Percentiles rank a stretch among this genome's conserved stretches.
These are phyloP conservation scores for Puccinia novopanici DNA, from an alignment of 1,284 basidiomycete genomes.

Conservation along the genomic window DNA sequence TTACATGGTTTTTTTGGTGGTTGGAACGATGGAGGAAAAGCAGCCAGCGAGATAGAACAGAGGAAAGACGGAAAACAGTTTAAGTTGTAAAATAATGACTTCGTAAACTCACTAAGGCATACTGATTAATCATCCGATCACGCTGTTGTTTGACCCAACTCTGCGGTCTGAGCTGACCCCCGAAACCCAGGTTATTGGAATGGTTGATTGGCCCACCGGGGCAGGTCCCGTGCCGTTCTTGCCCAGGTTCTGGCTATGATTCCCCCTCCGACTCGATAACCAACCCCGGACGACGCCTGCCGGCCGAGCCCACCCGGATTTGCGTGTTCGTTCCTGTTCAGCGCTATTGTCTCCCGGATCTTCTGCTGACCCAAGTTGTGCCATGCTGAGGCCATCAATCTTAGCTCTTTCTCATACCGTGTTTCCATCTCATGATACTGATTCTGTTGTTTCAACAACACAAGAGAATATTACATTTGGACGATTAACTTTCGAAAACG, in stretches of 20 bases:
- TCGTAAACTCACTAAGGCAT: constrained; percentile 40
- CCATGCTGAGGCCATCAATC: constrained; percentile 47
- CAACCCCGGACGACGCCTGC: constrained; percentile 10
- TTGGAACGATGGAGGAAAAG: background rate
- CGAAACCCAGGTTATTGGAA: constrained; percentile 15
- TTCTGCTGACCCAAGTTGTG: constrained; percentile 47
- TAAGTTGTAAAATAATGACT: background rate
- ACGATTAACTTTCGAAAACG: background rate
- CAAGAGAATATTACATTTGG: background rate
- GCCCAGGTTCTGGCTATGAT: background rate
- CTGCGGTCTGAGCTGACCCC: constrained; percentile 39
- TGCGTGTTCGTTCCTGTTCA: constrained; percentile 35
- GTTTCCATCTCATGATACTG: constrained; percentile 32
- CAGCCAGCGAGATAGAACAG: background rate
- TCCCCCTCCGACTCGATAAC: constrained; percentile 2
- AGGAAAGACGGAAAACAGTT: background rate
- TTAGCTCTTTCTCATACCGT: constrained; percentile 33
- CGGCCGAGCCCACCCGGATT: constrained; percentile 8
- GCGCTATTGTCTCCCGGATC: constrained; percentile 38
- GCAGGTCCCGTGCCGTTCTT: background rate
- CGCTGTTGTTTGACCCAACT: constrained; percentile 50
- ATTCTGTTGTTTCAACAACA: constrained; percentile 29
- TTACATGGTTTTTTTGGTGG: background rate
- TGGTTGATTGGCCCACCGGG: background rate
- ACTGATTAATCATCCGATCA: constrained; percentile 32